Conservation (phyloP, 345 rosid genomes). For the Acer yangbiense region DNA sequence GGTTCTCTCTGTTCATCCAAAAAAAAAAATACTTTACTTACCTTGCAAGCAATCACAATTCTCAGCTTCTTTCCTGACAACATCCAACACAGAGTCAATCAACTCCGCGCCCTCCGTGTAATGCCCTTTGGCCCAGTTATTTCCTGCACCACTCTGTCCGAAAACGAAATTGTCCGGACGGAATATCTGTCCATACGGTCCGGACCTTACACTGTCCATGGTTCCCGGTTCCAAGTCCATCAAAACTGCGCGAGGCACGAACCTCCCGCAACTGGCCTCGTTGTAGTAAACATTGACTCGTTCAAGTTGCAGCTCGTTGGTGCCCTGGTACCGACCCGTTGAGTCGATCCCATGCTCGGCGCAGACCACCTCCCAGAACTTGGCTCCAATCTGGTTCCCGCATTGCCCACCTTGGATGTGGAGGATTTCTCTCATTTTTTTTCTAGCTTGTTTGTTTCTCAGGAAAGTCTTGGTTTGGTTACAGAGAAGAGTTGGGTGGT, state of each 20-base stretch:
- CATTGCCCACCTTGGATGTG: slow-evolving; percentile 82
- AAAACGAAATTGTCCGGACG: slow-evolving; percentile 78
- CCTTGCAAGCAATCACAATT: slow-evolving; percentile 83
- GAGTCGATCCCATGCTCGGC: slow-evolving; percentile 82
- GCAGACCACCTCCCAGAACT: slow-evolving; percentile 86
- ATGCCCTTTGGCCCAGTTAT: slow-evolving; percentile 90
- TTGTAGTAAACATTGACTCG: slow-evolving; percentile 76
- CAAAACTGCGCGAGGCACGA: slow-evolving; percentile 73
- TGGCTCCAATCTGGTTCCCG: slow-evolving; percentile 81
- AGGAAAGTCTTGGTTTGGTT: slow-evolving; percentile 14
- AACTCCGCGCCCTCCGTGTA: slow-evolving; percentile 86
- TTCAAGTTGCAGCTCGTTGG: slow-evolving; percentile 68
- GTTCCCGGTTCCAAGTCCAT: slow-evolving; percentile 87
- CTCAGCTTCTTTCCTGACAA: slow-evolving; percentile 79
- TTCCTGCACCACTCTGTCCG: slow-evolving; percentile 83
- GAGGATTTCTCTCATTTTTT: slow-evolving; percentile 71
- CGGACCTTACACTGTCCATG: slow-evolving; percentile 80
- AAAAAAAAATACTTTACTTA: slow-evolving; percentile 12
- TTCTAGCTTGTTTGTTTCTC: slow-evolving; percentile 14
- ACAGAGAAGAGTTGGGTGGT: neutral
- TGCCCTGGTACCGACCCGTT: slow-evolving; percentile 70
- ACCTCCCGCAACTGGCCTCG: slow-evolving; percentile 77
- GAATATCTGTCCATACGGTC: slow-evolving; percentile 72
- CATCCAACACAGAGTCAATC: slow-evolving; percentile 73
- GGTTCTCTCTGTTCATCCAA: neutral